Percentiles rank a stretch among this genome's conserved stretches.
Evolutionary conservation across 805 yeast genomes (phyloP).

Genomic region (Yarrowia osloensis): DNA sequence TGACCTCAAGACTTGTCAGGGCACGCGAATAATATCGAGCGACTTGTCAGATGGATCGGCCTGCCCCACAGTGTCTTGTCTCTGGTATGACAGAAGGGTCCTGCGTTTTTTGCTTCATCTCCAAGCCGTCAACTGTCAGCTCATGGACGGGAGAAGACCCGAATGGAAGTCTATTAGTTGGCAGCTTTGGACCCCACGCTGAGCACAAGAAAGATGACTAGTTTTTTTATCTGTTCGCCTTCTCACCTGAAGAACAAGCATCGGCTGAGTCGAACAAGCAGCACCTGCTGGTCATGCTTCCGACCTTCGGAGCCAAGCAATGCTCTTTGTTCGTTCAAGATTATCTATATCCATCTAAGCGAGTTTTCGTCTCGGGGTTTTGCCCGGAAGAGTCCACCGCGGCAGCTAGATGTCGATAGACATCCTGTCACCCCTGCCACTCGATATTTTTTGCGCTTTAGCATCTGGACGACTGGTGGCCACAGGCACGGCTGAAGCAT

Average conservation of each 20-base stretch:
- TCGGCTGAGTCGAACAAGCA: neutral
- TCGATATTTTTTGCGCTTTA: neutral
- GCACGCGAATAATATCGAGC: neutral
- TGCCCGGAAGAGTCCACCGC: slow-evolving; percentile 6
- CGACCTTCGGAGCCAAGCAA: neutral
- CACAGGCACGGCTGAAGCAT: slow-evolving; percentile 22
- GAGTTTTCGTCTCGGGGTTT: too few relatives aligned
- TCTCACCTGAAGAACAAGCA: slow-evolving; percentile 4
- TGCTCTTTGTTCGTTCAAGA: neutral
- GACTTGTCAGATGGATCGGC: slow-evolving; percentile 9
- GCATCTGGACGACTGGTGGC: neutral
- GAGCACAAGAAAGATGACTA: neutral
- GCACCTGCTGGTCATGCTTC: neutral
- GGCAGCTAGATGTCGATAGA: neutral
- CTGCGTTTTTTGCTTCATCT: neutral
- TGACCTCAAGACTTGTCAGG: neutral
- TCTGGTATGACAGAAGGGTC: slow-evolving; percentile 1
- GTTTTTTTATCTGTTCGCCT: neutral
- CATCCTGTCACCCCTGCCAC: neutral
- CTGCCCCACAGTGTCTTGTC: slow-evolving; percentile 9
- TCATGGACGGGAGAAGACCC: slow-evolving; percentile 9
- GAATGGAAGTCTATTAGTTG: neutral
- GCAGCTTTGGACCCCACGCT: neutral
- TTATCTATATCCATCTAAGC: neutral
- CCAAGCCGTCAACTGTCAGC: slow-evolving; percentile 11